Evolutionary conservation across 768 basidiomycete genomes (phyloP).

Genomic region (Hypsizygus marmoreus): DNA sequence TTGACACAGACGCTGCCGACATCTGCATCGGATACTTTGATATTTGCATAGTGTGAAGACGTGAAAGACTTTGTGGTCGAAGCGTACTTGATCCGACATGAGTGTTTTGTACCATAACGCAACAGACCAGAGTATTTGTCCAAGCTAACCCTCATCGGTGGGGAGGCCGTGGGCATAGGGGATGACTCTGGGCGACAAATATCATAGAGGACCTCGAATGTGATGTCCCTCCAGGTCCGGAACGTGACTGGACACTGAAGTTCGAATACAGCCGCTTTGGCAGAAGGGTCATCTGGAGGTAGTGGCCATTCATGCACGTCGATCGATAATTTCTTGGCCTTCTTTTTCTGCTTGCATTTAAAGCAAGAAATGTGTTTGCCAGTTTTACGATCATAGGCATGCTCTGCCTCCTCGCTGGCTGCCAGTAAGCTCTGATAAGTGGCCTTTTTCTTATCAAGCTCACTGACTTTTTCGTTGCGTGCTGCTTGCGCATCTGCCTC

Average conservation of each 20-base stretch:
- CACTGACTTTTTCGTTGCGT: constrained; percentile 20
- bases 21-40: constrained; percentile 15
- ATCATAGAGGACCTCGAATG: constrained; percentile 39
- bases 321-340: constrained; percentile 27
- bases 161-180: constrained; percentile 4
- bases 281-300: constrained; percentile 23
- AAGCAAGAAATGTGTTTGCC: constrained; percentile 18
- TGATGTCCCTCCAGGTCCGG: constrained; percentile 44
- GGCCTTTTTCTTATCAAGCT: constrained; percentile 28
- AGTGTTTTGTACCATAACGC: neutral
- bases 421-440: neutral
- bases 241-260: constrained; percentile 39
- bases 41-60: constrained; percentile 30
- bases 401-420: too few species aligned
- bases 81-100: constrained; percentile 36
- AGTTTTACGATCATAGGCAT: constrained; percentile 6
- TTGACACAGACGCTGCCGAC: constrained; percentile 22
- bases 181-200: constrained; percentile 23
- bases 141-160: constrained; percentile 2
- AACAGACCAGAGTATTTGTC: constrained; percentile 1
- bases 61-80: constrained; percentile 35
- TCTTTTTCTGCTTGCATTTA: constrained; percentile 25
- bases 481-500: constrained; percentile 22
- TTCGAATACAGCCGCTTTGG: constrained; percentile 42
- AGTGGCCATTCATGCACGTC: constrained; percentile 49